phyloP scores from a whole-genome alignment of 2,329 filamentous ascomycete species.

The Tolypocladium inflatum region DNA sequence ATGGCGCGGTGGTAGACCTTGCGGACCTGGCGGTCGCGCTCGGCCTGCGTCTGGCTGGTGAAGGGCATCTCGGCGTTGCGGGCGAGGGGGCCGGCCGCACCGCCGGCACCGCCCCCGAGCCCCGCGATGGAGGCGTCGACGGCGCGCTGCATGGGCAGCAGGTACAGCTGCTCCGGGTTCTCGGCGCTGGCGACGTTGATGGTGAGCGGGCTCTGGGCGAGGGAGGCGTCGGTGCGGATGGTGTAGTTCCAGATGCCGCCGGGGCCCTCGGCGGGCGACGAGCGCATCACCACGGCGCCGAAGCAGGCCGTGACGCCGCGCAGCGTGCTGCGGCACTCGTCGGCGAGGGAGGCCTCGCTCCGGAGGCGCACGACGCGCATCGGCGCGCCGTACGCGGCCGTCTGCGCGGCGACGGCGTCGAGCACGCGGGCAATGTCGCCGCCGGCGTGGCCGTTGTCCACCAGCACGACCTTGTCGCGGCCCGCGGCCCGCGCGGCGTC shows the following conservation, averaged over 20 bases:
- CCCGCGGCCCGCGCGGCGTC: conserved; percentile 40
- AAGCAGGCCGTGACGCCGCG: conserved; percentile 63
- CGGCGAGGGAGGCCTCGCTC: conserved; percentile 47
- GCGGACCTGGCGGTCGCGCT: conserved; percentile 58
- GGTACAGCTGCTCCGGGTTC: conserved; percentile 71
- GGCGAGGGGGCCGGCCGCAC: conserved; percentile 24
- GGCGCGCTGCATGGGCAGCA: conserved; percentile 69
- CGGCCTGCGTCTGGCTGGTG: conserved; percentile 59
- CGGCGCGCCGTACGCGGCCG: conserved; percentile 39
- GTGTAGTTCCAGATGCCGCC: conserved; percentile 77
- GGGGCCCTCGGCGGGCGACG: conserved; percentile 62
- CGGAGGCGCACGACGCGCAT: conserved; percentile 46
- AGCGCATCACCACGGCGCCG: conserved; percentile 64
- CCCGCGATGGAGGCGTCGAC: conserved; percentile 64
- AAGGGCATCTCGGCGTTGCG: conserved; percentile 59
- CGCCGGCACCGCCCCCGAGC: conserved; percentile 32
- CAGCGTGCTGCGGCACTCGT: conserved; percentile 53
- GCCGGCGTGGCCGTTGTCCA: conserved; percentile 61
- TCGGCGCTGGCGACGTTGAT: conserved; percentile 54
- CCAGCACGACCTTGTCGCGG: conserved; percentile 63
- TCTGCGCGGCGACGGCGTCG: conserved; percentile 46
- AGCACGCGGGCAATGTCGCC: conserved; percentile 69
- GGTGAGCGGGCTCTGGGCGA: conserved; percentile 44
- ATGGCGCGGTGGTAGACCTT: conserved; percentile 60
- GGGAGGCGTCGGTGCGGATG: conserved; percentile 62